Evolutionary conservation across 225 moss, liverwort and hornwort genomes (phyloP).

Genomic region (Neckera pumila): DNA sequence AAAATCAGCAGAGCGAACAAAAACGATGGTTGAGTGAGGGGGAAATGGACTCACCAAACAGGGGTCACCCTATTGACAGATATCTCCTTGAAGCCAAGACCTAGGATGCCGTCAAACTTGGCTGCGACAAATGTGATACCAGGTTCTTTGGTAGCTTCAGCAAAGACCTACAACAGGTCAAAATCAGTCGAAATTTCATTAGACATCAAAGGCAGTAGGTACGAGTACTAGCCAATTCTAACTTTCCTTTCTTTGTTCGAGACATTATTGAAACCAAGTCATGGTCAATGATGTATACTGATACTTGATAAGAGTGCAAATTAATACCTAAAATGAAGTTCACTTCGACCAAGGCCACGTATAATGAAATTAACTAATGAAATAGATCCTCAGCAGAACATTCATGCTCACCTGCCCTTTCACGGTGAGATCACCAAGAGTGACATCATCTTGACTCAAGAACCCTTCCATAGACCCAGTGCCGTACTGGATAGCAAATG

Average conservation of each 20-base stretch:
- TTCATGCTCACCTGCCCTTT: slow-evolving; percentile 51
- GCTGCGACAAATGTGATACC: slow-evolving; percentile 68
- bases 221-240: background rate
- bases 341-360: background rate
- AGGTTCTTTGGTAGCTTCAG: slow-evolving; percentile 90
- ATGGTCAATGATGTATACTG: too few relatives aligned
- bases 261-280: background rate
- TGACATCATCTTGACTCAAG: slow-evolving; percentile 66
- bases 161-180: slow-evolving; percentile 31
- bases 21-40: too few relatives aligned
- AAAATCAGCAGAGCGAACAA: background rate
- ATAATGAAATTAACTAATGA: background rate
- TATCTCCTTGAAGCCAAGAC: slow-evolving; percentile 87
- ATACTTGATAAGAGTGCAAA: background rate
- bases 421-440: slow-evolving; percentile 57
- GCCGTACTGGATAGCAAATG: slow-evolving; percentile 76
- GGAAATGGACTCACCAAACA: slow-evolving; percentile 29
- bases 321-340: background rate
- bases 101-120: slow-evolving; percentile 86
- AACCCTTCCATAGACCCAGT: slow-evolving; percentile 83
- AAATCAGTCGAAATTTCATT: background rate
- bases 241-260: background rate
- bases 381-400: background rate
- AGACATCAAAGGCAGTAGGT: background rate
- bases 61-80: slow-evolving; percentile 77